Evolutionary conservation across 1,284 basidiomycete species (phyloP), one percentile per base, ranked within the genome.

Genomic region (Sporisorium graminicola): DNA sequence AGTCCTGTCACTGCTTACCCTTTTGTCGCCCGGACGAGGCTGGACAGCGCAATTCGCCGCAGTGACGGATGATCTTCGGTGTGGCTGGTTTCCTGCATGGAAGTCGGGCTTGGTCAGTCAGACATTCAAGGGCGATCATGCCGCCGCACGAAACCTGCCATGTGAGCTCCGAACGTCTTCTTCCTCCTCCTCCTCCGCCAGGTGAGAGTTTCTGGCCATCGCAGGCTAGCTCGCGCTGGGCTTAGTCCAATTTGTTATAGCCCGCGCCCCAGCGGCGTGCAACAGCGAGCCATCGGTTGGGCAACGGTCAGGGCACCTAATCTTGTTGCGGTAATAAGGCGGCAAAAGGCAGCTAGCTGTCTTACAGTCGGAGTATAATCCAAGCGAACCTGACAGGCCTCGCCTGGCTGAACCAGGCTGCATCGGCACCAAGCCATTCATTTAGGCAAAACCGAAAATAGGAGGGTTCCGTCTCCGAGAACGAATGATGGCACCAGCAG

Each of bases 341-440:
- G 43, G 31, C 31, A 31, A 31, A n/a, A n/a, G 10, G 10, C 31
- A 10, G 35, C 35, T 3, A 37, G 8, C 35, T 5, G 29, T 35
- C 35, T 6, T 10, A 35, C 35, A 18, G 40, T n/a, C 40, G n/a
- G 40, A 43, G 40, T 43, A 3, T n/a, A 29, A 5, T n/a, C 5
- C 16, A 49, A 49, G 47, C 47, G 27, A 49, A 49, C 26, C 27
- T 49, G 47, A 47, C 46, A 47, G 46, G 46, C 46, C 46, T 47
- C 46, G 46, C 46, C 26, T 47, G 46, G 46, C 18, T 27, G 46
- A 49, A 49, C 27, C n/a, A 9, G 18, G 1, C 6, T 49, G 47
- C 27, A 49, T 49, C 16, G 8, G n/a, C 40, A 20, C 16, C n/a
- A 44, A 22, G 40, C 40, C 4, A 27, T 26, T 42, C 26, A 43